These are phyloP conservation scores for Oehlia diaphana DNA, from an alignment of 192 early-diverging fungal species.

Conservation along the genomic window DNA sequence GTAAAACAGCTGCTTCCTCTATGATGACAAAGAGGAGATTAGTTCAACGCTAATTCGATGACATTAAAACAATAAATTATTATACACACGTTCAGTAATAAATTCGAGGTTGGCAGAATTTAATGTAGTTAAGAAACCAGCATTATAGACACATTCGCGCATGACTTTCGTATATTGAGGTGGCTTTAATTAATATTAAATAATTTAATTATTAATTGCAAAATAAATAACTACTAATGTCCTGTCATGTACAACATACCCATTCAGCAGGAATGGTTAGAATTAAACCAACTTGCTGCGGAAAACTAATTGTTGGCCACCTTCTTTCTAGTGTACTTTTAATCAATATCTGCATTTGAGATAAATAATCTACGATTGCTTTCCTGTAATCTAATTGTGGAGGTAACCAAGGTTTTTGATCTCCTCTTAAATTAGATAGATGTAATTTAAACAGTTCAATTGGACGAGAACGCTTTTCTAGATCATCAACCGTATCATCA, in stretches of 20 bases:
- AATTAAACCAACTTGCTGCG: constrained; percentile 1
- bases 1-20: constrained; percentile 6
- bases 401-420: constrained; percentile 22
- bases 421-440: not conserved
- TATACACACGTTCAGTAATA: not conserved
- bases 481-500: not conserved
- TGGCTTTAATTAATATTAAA: not conserved
- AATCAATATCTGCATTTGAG: not conserved
- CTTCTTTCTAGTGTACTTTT: not conserved
- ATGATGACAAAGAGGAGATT: not conserved
- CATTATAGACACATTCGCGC: not conserved
- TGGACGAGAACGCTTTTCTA: not conserved
- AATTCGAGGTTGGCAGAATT: not conserved
- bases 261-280: constrained; percentile 16
- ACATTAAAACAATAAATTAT: not conserved
- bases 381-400: not conserved
- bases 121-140: not conserved
- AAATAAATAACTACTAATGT: not conserved
- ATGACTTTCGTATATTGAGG: not conserved
- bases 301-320: not conserved
- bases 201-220: not conserved
- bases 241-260: not conserved
- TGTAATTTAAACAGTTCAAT: constrained; percentile 28
- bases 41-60: not conserved
- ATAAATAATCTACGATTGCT: constrained; percentile 23